Conservation (phyloP, 257 asterid genomes). For the Penstemon davidsonii region DNA sequence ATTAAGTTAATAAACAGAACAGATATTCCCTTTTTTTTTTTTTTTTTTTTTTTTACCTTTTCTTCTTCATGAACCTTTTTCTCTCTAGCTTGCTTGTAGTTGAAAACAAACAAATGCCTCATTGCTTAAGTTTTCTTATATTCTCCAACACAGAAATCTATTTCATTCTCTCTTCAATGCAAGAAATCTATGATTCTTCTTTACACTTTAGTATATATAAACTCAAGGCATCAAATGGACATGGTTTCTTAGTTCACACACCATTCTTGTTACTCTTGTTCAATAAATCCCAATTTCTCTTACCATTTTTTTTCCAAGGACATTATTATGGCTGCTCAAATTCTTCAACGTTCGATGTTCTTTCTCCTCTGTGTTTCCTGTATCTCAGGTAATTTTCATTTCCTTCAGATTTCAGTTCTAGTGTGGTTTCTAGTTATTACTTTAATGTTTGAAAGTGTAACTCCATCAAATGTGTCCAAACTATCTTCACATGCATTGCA, state of each 20-base stretch:
- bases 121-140: conserved; percentile 71
- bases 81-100: conserved; percentile 65
- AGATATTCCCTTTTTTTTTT: not conserved
- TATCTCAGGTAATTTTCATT: conserved; percentile 57
- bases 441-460: not conserved
- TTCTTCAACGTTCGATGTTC: conserved; percentile 33
- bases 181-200: conserved; percentile 97
- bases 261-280: conserved; percentile 9
- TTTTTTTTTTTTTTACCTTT: conserved; percentile 39
- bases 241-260: conserved; percentile 44
- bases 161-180: conserved; percentile 51
- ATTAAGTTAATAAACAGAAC: not conserved
- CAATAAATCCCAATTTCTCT: conserved; percentile 16
- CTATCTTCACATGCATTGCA: too few species aligned
- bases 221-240: conserved; percentile 25
- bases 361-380: conserved; percentile 44
- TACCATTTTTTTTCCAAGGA: conserved; percentile 10
- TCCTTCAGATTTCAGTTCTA: not conserved
- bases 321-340: conserved; percentile 36
- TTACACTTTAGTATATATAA: conserved; percentile 50
- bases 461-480: not conserved
- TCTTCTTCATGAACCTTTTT: conserved; percentile 40
- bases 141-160: conserved; percentile 66
- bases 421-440: not conserved
- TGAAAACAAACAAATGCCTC: conserved; percentile 69